Conservation (phyloP, 371 early-diverging fungal genomes). For the Batrachochytrium dendrobatidis region DNA sequence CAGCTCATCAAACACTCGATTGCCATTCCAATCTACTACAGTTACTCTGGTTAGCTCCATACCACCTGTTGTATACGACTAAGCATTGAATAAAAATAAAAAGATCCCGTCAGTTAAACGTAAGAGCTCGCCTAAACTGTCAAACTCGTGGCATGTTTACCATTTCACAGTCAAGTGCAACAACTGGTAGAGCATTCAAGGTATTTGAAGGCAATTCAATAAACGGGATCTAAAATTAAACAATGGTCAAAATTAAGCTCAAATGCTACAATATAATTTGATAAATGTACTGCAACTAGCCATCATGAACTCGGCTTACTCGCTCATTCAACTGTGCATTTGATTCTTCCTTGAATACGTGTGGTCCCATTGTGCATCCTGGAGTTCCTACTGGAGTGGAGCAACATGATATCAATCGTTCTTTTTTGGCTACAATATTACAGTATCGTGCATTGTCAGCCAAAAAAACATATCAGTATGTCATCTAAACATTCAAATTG, state of each 20-base stretch:
- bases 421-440: slow-evolving; percentile 2
- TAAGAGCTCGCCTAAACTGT: not conserved
- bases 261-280: too few species aligned
- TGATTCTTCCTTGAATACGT: slow-evolving; percentile 30
- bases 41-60: slow-evolving; percentile 65
- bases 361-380: slow-evolving; percentile 30
- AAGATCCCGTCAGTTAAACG: slow-evolving; percentile 1
- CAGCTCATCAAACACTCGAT: slow-evolving; percentile 58
- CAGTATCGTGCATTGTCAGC: too few species aligned
- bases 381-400: not conserved
- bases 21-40: slow-evolving; percentile 42
- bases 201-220: slow-evolving; percentile 7
- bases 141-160: slow-evolving; percentile 23
- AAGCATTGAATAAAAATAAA: not conserved
- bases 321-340: slow-evolving; percentile 10
- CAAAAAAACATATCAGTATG: too few species aligned
- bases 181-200: not conserved
- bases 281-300: too few species aligned
- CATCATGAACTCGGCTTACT: slow-evolving; percentile 5
- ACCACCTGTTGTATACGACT: slow-evolving; percentile 62
- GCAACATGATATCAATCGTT: slow-evolving; percentile 21
- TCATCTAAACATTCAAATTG: too few species aligned
- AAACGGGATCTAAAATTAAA: slow-evolving; percentile 21
- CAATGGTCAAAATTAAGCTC: slow-evolving; percentile 1
- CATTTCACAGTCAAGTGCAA: slow-evolving; percentile 84